phyloP scores from a whole-genome alignment of 371 early-diverging fungal genomes.

The Mucor mucedo region DNA sequence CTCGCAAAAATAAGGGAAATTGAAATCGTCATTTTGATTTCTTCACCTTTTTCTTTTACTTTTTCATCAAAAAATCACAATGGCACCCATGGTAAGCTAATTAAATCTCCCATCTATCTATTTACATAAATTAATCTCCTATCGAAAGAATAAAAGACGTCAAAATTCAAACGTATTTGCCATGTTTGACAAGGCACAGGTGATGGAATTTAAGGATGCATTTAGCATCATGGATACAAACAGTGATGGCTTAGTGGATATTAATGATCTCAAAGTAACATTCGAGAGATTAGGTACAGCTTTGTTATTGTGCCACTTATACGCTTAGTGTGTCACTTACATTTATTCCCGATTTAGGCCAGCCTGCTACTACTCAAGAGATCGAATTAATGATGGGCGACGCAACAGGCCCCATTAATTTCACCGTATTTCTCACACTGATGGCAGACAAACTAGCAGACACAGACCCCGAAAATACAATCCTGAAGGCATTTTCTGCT shows the following conservation, averaged over 20 bases:
- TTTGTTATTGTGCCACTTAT: not conserved
- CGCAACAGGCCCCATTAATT: conserved; percentile 87
- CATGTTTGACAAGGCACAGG: conserved; percentile 97
- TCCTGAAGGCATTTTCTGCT: conserved; percentile 85
- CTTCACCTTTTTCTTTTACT: not conserved
- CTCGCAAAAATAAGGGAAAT: conserved; percentile 2
- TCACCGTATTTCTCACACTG: conserved; percentile 92
- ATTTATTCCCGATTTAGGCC: conserved; percentile 51
- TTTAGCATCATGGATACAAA: conserved; percentile 95
- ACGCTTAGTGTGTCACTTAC: not conserved
- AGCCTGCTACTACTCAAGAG: conserved; percentile 82
- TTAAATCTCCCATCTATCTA: not conserved
- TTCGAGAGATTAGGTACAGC: conserved; percentile 44
- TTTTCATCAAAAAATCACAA: not conserved
- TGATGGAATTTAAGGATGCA: conserved; percentile 94
- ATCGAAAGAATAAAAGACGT: conserved; percentile 57
- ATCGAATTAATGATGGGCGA: conserved; percentile 93
- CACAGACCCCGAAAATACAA: conserved; percentile 88
- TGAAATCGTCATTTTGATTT: conserved; percentile 1
- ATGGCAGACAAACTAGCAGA: conserved; percentile 94
- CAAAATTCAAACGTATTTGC: conserved; percentile 99
- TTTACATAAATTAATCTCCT: conserved; percentile 6
- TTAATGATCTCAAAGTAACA: conserved; percentile 91
- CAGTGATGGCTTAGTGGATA: conserved; percentile 83
- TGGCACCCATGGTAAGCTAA: conserved; percentile 29